Evolutionary conservation across 108 stramenopile species (phyloP).

Genomic region (Skeletonema costatum): DNA sequence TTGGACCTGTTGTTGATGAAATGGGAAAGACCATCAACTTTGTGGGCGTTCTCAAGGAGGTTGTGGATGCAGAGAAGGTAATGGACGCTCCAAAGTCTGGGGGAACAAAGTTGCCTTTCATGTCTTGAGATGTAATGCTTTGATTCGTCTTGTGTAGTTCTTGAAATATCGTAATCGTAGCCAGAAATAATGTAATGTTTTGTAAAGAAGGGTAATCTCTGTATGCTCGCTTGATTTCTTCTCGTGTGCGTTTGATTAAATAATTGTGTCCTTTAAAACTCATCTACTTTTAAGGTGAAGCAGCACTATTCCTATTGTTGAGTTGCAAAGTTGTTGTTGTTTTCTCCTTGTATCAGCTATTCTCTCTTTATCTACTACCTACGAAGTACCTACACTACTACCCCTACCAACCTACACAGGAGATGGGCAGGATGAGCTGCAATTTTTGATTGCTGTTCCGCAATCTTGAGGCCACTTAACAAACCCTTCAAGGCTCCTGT

Average conservation of each 20-base stretch:
- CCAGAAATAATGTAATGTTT: background rate
- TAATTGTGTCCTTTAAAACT: too few species aligned
- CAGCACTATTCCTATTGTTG: too few species aligned
- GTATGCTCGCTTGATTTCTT: background rate
- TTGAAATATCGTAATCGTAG: background rate
- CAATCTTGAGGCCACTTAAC: slow-evolving; percentile 37
- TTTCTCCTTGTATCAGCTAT: too few species aligned
- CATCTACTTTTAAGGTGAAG: too few species aligned
- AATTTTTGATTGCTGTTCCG: slow-evolving; percentile 28
- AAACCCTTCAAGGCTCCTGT: slow-evolving; percentile 29
- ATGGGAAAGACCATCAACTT: slow-evolving; percentile 62
- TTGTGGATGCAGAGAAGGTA: slow-evolving; percentile 21
- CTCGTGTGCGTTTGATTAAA: background rate
- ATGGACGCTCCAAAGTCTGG: background rate
- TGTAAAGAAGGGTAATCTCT: background rate
- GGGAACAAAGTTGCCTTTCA: slow-evolving; percentile 8
- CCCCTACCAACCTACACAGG: background rate
- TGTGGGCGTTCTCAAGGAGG: slow-evolving; percentile 78
- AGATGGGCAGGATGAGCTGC: slow-evolving; percentile 34
- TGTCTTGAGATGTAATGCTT: slow-evolving; percentile 21
- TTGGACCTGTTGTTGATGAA: slow-evolving; percentile 61
- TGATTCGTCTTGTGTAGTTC: background rate
- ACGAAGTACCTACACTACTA: background rate
- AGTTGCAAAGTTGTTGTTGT: background rate
- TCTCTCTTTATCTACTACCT: background rate